Conservation (phyloP, 352 stramenopile genomes). For the Pseudoperonospora humuli region DNA sequence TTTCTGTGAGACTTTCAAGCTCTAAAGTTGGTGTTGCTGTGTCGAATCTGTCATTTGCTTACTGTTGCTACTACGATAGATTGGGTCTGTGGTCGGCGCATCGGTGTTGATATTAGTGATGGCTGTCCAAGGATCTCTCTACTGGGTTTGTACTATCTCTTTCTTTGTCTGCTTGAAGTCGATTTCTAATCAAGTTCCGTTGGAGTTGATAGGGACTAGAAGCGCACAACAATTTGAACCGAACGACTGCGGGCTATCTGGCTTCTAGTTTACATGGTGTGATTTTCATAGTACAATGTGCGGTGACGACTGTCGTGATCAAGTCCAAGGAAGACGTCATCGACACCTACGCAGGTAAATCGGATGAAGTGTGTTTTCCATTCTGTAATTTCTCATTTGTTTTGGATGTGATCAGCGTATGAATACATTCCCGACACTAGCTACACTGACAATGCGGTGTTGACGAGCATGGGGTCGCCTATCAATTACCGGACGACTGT, state of each 20-base stretch:
- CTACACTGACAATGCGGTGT: conserved; percentile 34
- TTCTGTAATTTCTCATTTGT: neutral
- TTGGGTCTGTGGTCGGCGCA: conserved; percentile 62
- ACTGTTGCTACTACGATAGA: conserved; percentile 28
- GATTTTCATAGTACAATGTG: conserved; percentile 58
- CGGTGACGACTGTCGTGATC: conserved; percentile 50
- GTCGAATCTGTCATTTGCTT: neutral
- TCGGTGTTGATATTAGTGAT: conserved; percentile 61
- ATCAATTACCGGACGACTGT: conserved; percentile 53
- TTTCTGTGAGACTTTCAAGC: conserved; percentile 35
- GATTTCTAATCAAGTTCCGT: neutral
- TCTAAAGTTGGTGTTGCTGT: neutral
- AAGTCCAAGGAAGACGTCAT: conserved; percentile 81
- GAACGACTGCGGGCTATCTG: conserved; percentile 32
- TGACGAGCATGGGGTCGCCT: conserved; percentile 38
- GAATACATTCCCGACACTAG: conserved; percentile 71
- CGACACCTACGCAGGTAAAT: conserved; percentile 71
- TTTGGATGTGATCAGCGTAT: conserved; percentile 35
- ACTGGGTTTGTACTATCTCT: conserved; percentile 34
- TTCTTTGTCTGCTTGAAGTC: neutral
- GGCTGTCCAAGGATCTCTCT: conserved; percentile 58
- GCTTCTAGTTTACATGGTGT: conserved; percentile 40
- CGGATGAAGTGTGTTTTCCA: neutral
- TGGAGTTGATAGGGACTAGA: conserved; percentile 29
- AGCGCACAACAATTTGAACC: conserved; percentile 22